A percentile compares a stretch with the other conserved stretches of the same genome.
Evolutionary conservation across 2,329 filamentous ascomycete species (phyloP).

Genomic region (Fusarium luffae): DNA sequence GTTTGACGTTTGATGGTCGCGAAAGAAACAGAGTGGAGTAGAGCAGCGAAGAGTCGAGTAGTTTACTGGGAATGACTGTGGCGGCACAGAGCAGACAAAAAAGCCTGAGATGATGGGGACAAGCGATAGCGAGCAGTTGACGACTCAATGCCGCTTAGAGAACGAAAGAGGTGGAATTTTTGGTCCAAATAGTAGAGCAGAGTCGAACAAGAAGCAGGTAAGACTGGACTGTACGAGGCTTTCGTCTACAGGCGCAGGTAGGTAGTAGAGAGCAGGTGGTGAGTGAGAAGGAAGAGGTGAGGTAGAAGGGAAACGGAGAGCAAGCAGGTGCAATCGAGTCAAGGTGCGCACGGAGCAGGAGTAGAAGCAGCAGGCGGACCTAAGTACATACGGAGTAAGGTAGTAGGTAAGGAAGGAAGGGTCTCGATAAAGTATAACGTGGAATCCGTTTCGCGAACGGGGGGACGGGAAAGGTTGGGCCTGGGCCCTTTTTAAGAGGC

Average conservation of each 20-base stretch:
- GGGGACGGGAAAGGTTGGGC: conserved; percentile 35
- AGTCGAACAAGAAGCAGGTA: not conserved
- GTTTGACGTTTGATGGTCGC: not conserved
- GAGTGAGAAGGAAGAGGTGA: conserved; percentile 8
- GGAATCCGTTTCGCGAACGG: conserved; percentile 33
- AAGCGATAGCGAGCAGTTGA: not conserved
- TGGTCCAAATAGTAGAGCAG: conserved; percentile 17
- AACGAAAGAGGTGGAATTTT: not conserved
- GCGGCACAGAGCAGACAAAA: conserved; percentile 2
- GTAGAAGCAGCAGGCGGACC: not conserved
- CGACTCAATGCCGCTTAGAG: conserved; percentile 6
- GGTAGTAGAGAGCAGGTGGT: not conserved
- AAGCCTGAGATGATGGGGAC: conserved; percentile 6
- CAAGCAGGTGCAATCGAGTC: conserved; percentile 1
- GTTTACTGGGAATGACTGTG: conserved; percentile 5
- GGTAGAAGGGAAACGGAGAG: conserved; percentile 5
- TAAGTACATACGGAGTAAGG: not conserved
- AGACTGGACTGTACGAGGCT: conserved; percentile 12
- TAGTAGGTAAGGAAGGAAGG: conserved; percentile 9
- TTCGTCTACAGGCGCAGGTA: conserved; percentile 6
- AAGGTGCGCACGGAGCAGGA: conserved; percentile 10
- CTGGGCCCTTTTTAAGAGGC: conserved; percentile 39
- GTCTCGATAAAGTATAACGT: conserved; percentile 30
- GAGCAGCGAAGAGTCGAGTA: conserved; percentile 28
- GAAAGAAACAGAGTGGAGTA: conserved; percentile 16